Base-by-base conservation (phyloP, 202 grass and related monocot genomes). In the Panicum hallii region DNA sequence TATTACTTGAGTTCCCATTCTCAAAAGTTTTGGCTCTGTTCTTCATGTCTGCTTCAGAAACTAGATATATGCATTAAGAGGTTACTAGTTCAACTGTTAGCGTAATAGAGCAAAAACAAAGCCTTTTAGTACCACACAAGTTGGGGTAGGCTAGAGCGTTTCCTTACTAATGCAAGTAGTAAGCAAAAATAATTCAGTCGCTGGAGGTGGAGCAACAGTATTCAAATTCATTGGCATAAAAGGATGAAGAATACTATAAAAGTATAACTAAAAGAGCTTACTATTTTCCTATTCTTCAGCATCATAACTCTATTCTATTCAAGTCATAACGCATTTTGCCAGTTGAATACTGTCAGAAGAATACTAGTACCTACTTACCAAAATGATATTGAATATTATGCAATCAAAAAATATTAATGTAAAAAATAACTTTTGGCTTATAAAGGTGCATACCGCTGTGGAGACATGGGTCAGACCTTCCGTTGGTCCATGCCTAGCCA, bases 381-480 rank as follows among this genome's bases (percentile, higher is more conserved):
- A 68, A 75, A 74, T 49, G 72, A 7, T 42, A 57, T 47, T 28
- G 9, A 82, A 77, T 20, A 78, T 45, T 73, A 45, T 82, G 10
- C 41, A 23, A 19, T 60, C 12, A 22, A 43, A 79, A 62, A 20
- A 80, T 67, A 48, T 20, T 69, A 75, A 6, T 41, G 7, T 7
- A 62, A 80, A 70, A 55, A 47, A 41, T 32, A 34, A 56, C 6
- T 81, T 20, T 57, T 15, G 6, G 30, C 41, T 5, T 11, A 26
- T 63, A 74, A 42, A 68, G 40, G 12, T 81, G 43, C 90, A 63
- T 89, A 99, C 97, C 73, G 93, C 97, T 78, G 97, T 99, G 67
- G 97, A 97, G 69, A 99, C 93, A 79, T 99, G 97, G 66, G 91
- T 97, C 44, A 99, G 52, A 80, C 97, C 97, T 91, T 99, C 97